Conservation (phyloP, 106 monocot genomes). For the Acanthochlamys bracteata region DNA sequence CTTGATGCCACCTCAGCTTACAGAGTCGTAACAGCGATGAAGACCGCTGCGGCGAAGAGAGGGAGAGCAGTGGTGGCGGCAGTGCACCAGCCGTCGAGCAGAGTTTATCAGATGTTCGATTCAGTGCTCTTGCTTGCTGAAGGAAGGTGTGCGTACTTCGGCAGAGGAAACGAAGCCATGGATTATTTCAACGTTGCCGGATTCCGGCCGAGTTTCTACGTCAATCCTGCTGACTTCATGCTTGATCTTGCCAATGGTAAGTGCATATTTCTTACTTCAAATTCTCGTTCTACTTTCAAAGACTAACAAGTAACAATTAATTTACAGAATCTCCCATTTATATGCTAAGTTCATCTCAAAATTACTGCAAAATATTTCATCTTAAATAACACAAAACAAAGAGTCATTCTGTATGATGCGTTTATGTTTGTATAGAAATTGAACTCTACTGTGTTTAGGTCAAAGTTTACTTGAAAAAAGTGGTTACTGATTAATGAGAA, state of each 20-base stretch:
- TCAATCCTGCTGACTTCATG: constrained; percentile 98
- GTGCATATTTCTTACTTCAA: background rate
- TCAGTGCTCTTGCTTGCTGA: constrained; percentile 68
- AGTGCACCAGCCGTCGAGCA: constrained; percentile 82
- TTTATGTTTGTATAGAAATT: too few species aligned
- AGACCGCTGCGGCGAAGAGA: constrained; percentile 35
- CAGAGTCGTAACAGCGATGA: constrained; percentile 44
- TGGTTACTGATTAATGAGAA: too few species aligned
- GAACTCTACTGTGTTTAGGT: too few species aligned
- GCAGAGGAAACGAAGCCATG: constrained; percentile 58
- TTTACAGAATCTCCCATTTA: too few species aligned
- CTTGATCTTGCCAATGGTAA: constrained; percentile 93
- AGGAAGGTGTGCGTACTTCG: constrained; percentile 63
- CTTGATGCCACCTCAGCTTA: constrained; percentile 77
- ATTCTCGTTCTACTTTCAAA: too few species aligned
- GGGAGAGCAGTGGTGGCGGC: constrained; percentile 62
- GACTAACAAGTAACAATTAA: too few species aligned
- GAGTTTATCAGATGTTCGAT: constrained; percentile 76
- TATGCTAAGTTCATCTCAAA: too few species aligned
- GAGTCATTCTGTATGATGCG: too few species aligned
- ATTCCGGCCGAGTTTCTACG: constrained; percentile 48
- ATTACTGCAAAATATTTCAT: too few species aligned
- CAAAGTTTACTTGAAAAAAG: too few species aligned
- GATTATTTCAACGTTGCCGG: constrained; percentile 63
- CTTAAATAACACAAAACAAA: too few species aligned